Conservation (phyloP, 768 basidiomycete genomes). For the Gloeostereum incarnatum region DNA sequence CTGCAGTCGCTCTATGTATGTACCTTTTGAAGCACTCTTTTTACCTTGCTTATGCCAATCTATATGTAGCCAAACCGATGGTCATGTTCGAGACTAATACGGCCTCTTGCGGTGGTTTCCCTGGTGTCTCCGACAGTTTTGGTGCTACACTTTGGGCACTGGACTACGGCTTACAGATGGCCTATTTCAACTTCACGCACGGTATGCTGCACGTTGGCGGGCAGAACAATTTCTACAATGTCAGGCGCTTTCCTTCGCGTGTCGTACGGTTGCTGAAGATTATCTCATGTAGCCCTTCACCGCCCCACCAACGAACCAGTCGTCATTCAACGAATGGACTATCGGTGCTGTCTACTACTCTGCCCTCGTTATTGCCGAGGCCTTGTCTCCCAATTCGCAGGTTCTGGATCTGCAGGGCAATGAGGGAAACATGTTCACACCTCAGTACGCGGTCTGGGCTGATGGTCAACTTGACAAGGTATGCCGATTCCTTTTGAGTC, state of each 20-base stretch:
- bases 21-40: too few species aligned
- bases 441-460: constrained; percentile 1
- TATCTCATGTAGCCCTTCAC: constrained; percentile 12
- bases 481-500: constrained; percentile 70
- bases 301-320: constrained; percentile 33
- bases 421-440: constrained; percentile 23
- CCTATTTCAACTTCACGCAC: constrained; percentile 40
- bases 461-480: constrained; percentile 38
- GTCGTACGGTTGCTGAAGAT: not conserved
- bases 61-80: constrained; percentile 34
- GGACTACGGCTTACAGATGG: constrained; percentile 54
- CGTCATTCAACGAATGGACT: constrained; percentile 41
- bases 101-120: constrained; percentile 61
- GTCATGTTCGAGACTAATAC: constrained; percentile 69
- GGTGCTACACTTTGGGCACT: constrained; percentile 56
- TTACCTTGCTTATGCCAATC: too few species aligned
- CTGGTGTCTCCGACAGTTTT: constrained; percentile 53
- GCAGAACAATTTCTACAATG: constrained; percentile 58
- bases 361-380: constrained; percentile 59
- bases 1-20: constrained; percentile 29
- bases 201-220: constrained; percentile 51
- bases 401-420: constrained; percentile 58
- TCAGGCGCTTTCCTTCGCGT: constrained; percentile 24
- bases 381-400: constrained; percentile 52
- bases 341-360: constrained; percentile 60